Conservation (phyloP, 2,329 filamentous ascomycete species). For the Ilyonectria sp. region DNA sequence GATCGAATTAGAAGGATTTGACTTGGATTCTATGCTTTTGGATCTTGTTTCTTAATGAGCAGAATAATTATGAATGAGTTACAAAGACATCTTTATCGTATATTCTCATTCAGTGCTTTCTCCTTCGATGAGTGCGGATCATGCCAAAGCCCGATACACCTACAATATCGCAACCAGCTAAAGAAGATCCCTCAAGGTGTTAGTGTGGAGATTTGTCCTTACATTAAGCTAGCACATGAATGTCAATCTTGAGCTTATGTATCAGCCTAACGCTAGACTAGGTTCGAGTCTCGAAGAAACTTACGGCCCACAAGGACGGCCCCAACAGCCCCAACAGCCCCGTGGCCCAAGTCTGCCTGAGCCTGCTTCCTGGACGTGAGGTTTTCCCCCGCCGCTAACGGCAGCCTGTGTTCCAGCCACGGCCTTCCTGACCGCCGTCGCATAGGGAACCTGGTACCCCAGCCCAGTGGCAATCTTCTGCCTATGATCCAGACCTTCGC, state of each 20-base stretch:
- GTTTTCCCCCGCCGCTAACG: conserved; percentile 61
- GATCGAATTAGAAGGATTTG: conserved; percentile 11
- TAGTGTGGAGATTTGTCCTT: conserved; percentile 12
- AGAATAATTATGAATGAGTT: neutral
- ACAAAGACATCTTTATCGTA: no score
- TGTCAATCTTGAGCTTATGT: conserved; percentile 62
- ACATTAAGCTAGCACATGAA: conserved; percentile 59
- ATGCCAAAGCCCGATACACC: conserved; percentile 47
- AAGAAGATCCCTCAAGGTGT: no score
- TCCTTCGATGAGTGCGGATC: conserved; percentile 44
- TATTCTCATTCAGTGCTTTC: conserved; percentile 32
- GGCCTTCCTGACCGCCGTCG: conserved; percentile 75
- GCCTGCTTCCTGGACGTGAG: conserved; percentile 61
- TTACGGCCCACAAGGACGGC: conserved; percentile 62
- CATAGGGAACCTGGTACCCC: conserved; percentile 79
- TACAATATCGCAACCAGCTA: neutral
- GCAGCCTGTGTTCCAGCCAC: conserved; percentile 68
- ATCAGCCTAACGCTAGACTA: conserved; percentile 67
- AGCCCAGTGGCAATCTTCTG: conserved; percentile 72
- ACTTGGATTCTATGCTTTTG: no score
- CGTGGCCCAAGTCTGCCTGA: conserved; percentile 60
- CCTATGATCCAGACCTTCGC: conserved; percentile 73
- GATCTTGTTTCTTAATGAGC: neutral
- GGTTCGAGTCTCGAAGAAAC: conserved; percentile 70
- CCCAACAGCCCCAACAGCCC: conserved; percentile 57